Percentiles rank a stretch among this genome's conserved stretches.
phyloP scores from a whole-genome alignment of 345 rosid genomes.

The Eucalyptus viminalis region DNA sequence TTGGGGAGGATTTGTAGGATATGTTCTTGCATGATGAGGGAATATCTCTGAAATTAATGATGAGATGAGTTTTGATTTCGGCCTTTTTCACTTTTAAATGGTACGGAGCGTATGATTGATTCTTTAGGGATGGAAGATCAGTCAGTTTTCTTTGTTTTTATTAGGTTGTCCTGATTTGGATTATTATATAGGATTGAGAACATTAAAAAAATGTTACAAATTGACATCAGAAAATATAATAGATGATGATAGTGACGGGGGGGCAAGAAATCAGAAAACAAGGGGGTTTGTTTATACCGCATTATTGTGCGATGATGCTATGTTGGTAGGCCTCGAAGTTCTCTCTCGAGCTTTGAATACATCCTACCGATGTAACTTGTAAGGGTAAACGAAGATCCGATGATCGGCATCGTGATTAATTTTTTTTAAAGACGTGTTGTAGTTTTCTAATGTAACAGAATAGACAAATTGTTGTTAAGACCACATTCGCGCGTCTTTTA shows the following conservation, averaged over 20 bases:
- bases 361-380: neutral
- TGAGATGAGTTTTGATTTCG: neutral
- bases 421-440: neutral
- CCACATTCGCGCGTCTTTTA: neutral
- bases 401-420: neutral
- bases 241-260: neutral
- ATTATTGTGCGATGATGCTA: neutral
- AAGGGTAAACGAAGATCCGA: neutral
- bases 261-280: neutral
- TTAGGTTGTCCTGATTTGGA: neutral
- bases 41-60: neutral
- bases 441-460: neutral
- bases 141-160: neutral
- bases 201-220: neutral
- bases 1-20: neutral
- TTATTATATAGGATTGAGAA: neutral
- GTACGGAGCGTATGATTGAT: neutral
- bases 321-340: neutral
- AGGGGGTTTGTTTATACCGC: neutral
- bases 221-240: neutral
- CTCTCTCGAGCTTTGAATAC: neutral
- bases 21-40: neutral
- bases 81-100: neutral
- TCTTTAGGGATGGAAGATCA: neutral
- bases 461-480: neutral